Percentiles rank a stretch among this genome's conserved stretches.
Conservation (phyloP, 139 green algal genomes). For the Pseudopediastrum boryanum region DNA sequence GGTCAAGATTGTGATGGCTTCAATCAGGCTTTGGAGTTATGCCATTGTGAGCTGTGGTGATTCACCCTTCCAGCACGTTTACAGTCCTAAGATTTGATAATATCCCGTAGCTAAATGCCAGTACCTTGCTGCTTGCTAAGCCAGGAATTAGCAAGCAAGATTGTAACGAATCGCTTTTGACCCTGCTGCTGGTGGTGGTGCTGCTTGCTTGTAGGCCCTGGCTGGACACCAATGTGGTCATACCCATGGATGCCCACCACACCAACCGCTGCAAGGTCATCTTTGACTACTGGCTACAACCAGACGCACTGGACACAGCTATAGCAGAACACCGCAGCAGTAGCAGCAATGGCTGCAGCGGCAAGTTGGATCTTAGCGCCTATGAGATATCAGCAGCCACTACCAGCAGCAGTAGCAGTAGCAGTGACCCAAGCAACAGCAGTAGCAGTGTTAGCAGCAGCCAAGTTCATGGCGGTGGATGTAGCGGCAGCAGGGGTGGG, state of each 20-base stretch:
- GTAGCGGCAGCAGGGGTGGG: background rate
- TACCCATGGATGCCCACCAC: conserved; percentile 25
- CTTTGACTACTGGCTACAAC: conserved; percentile 45
- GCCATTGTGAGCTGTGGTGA: no score
- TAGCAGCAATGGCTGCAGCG: background rate
- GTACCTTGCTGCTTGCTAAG: no score
- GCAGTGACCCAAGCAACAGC: background rate
- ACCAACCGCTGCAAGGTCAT: conserved; percentile 46
- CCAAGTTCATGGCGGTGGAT: conserved; percentile 7
- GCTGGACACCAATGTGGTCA: conserved; percentile 65
- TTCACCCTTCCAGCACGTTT: no score
- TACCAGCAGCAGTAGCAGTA: background rate
- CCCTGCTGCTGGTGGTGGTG: conserved; percentile 7
- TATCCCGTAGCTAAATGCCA: no score
- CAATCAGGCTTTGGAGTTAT: no score
- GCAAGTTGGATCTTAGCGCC: no score
- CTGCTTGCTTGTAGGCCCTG: conserved; percentile 40
- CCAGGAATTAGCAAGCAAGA: no score
- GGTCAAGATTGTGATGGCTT: no score
- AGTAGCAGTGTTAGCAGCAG: background rate
- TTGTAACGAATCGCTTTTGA: no score
- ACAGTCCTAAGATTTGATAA: no score
- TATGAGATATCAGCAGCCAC: no score
- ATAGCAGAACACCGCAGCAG: background rate
- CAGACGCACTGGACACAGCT: conserved; percentile 9